Percentiles rank a stretch among this genome's conserved stretches.
Conservation (phyloP, 2,329 filamentous ascomycete species). For the Epichloe gansuensis region DNA sequence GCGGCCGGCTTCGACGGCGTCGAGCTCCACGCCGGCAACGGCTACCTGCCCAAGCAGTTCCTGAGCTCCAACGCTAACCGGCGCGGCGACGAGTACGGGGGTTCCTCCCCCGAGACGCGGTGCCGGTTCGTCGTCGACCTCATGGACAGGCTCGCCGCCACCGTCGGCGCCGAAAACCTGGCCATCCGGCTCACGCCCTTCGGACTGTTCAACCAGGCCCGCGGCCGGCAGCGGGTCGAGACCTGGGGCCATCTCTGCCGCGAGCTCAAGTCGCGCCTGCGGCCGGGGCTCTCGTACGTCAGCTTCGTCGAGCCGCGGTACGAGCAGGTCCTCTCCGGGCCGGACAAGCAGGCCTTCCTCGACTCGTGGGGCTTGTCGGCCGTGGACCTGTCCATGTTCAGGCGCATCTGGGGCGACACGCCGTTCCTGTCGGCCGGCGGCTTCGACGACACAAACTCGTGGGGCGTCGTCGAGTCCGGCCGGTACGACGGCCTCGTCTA, state of each 20-base stretch:
- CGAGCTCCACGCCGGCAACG: slow-evolving; percentile 28
- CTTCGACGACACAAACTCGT: slow-evolving; percentile 36
- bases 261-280: slow-evolving; percentile 30
- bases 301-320: slow-evolving; percentile 43
- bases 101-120: slow-evolving; percentile 16
- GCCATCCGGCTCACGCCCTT: slow-evolving; percentile 34
- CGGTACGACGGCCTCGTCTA: slow-evolving; percentile 34
- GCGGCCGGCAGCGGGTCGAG: slow-evolving; percentile 36
- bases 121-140: slow-evolving; percentile 43
- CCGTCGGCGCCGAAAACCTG: slow-evolving; percentile 31
- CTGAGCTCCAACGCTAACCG: slow-evolving; percentile 23
- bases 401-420: slow-evolving; percentile 36
- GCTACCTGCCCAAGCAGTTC: slow-evolving; percentile 28
- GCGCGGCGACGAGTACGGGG: slow-evolving; percentile 24
- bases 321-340: slow-evolving; percentile 36
- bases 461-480: slow-evolving; percentile 29
- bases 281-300: slow-evolving; percentile 34
- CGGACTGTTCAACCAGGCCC: slow-evolving; percentile 38
- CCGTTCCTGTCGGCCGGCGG: slow-evolving; percentile 45
- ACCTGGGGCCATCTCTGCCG: slow-evolving; percentile 38
- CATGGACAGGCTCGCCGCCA: slow-evolving; percentile 29
- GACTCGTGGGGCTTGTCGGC: slow-evolving; percentile 31
- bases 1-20: slow-evolving; percentile 37
- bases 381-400: slow-evolving; percentile 33
- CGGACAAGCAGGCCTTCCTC: slow-evolving; percentile 34